Evolutionary conservation across 129 eudicot genomes (phyloP).

Genomic region (Rutidosis leptorrhynchoides): DNA sequence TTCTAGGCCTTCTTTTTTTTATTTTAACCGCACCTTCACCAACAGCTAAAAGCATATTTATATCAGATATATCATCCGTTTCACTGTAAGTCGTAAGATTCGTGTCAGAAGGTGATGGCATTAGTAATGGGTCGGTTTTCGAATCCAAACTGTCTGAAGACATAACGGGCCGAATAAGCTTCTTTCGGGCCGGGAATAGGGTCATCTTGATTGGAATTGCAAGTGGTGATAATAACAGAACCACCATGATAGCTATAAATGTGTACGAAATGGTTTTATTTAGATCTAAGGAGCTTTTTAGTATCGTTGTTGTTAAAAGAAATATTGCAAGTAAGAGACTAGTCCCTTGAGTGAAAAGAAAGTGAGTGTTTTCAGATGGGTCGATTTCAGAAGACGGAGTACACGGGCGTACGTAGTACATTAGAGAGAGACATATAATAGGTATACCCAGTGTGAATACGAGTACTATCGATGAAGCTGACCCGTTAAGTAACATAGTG

Average conservation of each 20-base stretch:
- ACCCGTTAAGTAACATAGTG: conserved; percentile 59
- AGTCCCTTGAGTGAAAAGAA: conserved; percentile 78
- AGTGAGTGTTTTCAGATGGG: conserved; percentile 61
- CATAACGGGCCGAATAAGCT: conserved; percentile 24
- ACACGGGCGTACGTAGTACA: conserved; percentile 86
- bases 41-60: conserved; percentile 74
- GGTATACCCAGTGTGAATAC: conserved; percentile 72
- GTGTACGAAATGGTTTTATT: conserved; percentile 41
- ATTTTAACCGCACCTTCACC: conserved; percentile 90
- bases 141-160: conserved; percentile 50
- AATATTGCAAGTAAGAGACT: conserved; percentile 68
- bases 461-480: conserved; percentile 56
- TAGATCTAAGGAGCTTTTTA: conserved; percentile 42
- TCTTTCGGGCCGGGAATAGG: conserved; percentile 56
- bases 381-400: conserved; percentile 69
- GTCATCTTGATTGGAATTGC: conserved; percentile 94
- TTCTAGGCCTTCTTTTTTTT: conserved; percentile 66
- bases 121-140: conserved; percentile 46
- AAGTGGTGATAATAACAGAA: conserved; percentile 76
- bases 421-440: conserved; percentile 53
- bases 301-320: conserved; percentile 78
- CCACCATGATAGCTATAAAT: conserved; percentile 61
- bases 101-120: conserved; percentile 52
- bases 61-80: conserved; percentile 52
- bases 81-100: conserved; percentile 52